Percentiles rank a stretch among this genome's conserved stretches.
Conservation (phyloP, 176 grass and related monocot species). For the Pontederia crassipes region DNA sequence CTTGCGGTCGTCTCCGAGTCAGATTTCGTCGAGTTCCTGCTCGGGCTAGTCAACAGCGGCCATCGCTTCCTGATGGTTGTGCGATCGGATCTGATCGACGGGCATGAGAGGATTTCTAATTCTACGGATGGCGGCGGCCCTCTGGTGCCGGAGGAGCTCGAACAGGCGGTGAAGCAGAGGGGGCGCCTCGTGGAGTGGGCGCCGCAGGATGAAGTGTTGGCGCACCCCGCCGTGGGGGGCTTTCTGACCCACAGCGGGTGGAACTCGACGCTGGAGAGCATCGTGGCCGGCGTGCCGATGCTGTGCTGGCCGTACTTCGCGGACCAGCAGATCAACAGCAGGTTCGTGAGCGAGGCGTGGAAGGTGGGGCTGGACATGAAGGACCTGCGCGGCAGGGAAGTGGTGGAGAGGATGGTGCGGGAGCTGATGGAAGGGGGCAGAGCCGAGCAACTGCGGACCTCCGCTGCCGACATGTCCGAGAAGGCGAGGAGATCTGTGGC, state of each 20-base stretch:
- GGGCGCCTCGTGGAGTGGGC: conserved; percentile 38
- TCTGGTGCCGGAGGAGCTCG: neutral
- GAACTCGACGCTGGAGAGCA: neutral
- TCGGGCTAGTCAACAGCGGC: conserved; percentile 22
- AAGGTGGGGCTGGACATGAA: conserved; percentile 26
- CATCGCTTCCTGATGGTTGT: conserved; percentile 41
- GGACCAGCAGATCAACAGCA: conserved; percentile 32
- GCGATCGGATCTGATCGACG: conserved; percentile 30
- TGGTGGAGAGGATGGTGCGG: conserved; percentile 29
- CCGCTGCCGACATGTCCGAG: conserved; percentile 11
- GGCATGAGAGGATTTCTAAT: neutral
- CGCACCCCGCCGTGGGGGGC: conserved; percentile 31
- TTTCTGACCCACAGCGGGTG: conserved; percentile 7
- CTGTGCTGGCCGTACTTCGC: conserved; percentile 25
- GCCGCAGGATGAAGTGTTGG: conserved; percentile 47
- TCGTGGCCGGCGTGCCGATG: conserved; percentile 25
- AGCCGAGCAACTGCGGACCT: conserved; percentile 11
- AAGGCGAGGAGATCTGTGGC: conserved; percentile 17
- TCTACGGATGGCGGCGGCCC: neutral
- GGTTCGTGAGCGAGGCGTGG: conserved; percentile 36
- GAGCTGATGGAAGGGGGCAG: conserved; percentile 33
- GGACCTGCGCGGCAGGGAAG: conserved; percentile 8
- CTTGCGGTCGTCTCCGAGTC: conserved; percentile 10
- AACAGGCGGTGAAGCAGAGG: neutral
- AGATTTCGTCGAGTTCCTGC: conserved; percentile 29